Evolutionary conservation across 345 rosid genomes (phyloP), one percentile per base, ranked within the genome.

Genomic region (Cardamine resedifolia): DNA sequence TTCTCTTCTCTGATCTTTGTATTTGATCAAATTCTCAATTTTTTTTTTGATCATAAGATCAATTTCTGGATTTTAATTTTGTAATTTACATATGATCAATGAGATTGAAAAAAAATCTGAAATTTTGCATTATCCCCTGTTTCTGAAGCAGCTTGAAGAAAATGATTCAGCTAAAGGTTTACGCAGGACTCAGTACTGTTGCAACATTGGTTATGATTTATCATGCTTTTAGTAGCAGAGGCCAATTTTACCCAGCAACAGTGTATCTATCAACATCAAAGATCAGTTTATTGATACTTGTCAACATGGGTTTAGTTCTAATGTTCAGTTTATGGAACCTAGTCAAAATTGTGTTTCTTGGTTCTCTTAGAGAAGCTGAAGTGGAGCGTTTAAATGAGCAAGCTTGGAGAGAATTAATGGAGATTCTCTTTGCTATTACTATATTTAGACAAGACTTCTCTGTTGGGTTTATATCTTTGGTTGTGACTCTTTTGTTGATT

Each of bases 401-500:
- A 52, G 86, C 91, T 0, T 89, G 95, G 96, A 89, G 98, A 57
- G 98, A 94, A 76, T 82, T 89, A 48, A 91, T 94, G 97, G 97
- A 94, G 80, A 86, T 91, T 64, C 96, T 94, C 72, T 94, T 94
- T 60, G 98, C 96, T 2, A 84, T 94, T 55, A 94, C 97, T 7
- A 94, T 94, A 10, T 94, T 91, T 70, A 71, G 98, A 75, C 96
- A 94, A 76, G 98, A 94, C 52, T 91, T 91, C 76, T 94, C 97
- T 1, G 87, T 86, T 36, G 64, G 83, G 0, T 94, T 94, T 75
- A 83, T 94, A 41, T 83, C 92, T n/a, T 86, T 91, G 96, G 96
- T 94, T 21, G 87, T 91, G 0, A 83, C 89, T 15, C 78, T 94
- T 51, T 48, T 95, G 80, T 73, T 95, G 30, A 87, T 95, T 75